Evolutionary conservation across 345 rosid genomes (phyloP).

Genomic region (Pelargonium nanum): DNA sequence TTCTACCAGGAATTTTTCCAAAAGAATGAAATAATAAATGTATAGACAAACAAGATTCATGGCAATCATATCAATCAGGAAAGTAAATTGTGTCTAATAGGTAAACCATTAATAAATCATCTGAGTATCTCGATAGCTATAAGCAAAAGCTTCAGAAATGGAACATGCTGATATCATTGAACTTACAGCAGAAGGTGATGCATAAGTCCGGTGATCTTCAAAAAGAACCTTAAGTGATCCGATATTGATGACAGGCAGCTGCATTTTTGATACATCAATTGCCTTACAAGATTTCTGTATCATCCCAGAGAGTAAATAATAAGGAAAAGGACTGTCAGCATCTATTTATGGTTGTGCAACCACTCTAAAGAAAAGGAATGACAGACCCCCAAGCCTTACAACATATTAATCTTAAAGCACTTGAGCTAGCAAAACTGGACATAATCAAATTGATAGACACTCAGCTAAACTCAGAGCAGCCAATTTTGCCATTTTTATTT

Average conservation of each 20-base stretch:
- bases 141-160: not conserved
- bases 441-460: not conserved
- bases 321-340: not conserved
- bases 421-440: not conserved
- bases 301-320: conserved; percentile 12
- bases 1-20: too few relatives aligned
- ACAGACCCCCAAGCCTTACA: not conserved
- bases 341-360: not conserved
- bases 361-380: not conserved
- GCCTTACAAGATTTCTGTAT: conserved; percentile 75
- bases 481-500: not conserved
- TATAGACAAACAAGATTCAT: not conserved
- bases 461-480: not conserved
- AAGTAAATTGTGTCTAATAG: too few relatives aligned
- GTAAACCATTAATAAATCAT: too few relatives aligned
- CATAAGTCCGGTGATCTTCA: conserved; percentile 93
- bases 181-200: conserved; percentile 79
- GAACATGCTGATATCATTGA: not conserved
- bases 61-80: not conserved
- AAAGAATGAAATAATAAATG: too few relatives aligned
- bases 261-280: conserved; percentile 62
- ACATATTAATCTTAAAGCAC: not conserved
- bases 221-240: conserved; percentile 75
- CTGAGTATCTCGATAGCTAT: too few relatives aligned
- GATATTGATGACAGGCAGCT: conserved; percentile 64